phyloP scores from a whole-genome alignment of 306 rosid species.

The Aeschynomene evenia region DNA sequence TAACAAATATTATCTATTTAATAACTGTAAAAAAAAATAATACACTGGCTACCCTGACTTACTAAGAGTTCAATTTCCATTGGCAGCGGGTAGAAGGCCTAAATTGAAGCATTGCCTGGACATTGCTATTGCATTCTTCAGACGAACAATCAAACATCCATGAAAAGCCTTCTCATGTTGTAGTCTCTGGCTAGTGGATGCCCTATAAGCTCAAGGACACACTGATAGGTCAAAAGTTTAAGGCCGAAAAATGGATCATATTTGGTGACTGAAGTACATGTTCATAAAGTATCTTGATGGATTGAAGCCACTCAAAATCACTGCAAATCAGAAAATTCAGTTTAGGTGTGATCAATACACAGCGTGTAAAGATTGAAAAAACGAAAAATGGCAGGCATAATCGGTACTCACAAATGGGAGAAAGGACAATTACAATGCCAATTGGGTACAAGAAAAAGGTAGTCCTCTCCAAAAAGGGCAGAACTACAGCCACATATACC shows the following conservation, averaged over 20 bases:
- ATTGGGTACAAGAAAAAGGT: slow-evolving; percentile 94
- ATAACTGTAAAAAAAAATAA: slow-evolving; percentile 45
- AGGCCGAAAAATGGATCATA: slow-evolving; percentile 46
- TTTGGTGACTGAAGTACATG: slow-evolving; percentile 72
- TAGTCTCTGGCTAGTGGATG: slow-evolving; percentile 42
- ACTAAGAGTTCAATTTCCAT: slow-evolving; percentile 47
- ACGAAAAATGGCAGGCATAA: slow-evolving; percentile 17
- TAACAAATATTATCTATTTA: slow-evolving; percentile 46
- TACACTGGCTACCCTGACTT: slow-evolving; percentile 49
- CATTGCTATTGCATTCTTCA: slow-evolving; percentile 31
- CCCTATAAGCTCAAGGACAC: slow-evolving; percentile 47
- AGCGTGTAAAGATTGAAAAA: slow-evolving; percentile 3
- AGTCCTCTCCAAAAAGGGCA: slow-evolving; percentile 95
- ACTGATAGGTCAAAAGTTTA: slow-evolving; percentile 47
- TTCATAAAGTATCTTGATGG: slow-evolving; percentile 97
- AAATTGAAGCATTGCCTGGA: slow-evolving; percentile 34
- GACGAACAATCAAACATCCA: slow-evolving; percentile 43
- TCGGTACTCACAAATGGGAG: slow-evolving; percentile 90
- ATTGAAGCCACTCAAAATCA: slow-evolving; percentile 94
- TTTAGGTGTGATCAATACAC: slow-evolving; percentile 29
- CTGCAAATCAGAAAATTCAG: slow-evolving; percentile 52
- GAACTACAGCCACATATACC: slow-evolving; percentile 58
- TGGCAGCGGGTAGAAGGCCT: slow-evolving; percentile 46
- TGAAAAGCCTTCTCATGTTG: slow-evolving; percentile 38
- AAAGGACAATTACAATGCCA: slow-evolving; percentile 79